A percentile compares a stretch with the other conserved stretches of the same genome.
Conservation (phyloP, 371 early-diverging fungal genomes). For the Smittium mucronatum region DNA sequence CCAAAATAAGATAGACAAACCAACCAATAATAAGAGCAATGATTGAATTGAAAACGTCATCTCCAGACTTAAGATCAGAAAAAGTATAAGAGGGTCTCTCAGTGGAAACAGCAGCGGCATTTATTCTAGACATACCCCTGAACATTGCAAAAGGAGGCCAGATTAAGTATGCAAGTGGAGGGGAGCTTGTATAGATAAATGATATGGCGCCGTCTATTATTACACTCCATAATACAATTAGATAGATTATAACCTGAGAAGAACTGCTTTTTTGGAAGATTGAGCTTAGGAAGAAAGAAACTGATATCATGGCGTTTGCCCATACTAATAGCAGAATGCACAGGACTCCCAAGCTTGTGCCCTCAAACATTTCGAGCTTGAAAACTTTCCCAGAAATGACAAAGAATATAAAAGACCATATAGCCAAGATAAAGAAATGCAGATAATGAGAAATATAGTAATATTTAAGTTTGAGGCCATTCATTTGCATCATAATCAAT, state of each 20-base stretch:
- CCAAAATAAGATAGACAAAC: conserved; percentile 35
- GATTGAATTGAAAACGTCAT: conserved; percentile 39
- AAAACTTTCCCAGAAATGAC: conserved; percentile 38
- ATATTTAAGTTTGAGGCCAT: conserved; percentile 43
- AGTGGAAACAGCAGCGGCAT: conserved; percentile 28
- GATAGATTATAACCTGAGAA: conserved; percentile 42
- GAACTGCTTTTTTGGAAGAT: conserved; percentile 43
- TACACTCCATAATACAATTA: conserved; percentile 45
- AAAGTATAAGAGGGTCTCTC: conserved; percentile 29
- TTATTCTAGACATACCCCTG: conserved; percentile 38
- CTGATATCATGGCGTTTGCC: conserved; percentile 46
- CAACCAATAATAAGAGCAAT: conserved; percentile 38
- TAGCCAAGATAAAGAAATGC: conserved; percentile 47
- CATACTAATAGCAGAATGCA: conserved; percentile 49
- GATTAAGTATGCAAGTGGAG: conserved; percentile 38
- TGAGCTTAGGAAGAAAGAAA: conserved; percentile 47
- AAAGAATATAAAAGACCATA: conserved; percentile 42
- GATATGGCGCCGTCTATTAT: conserved; percentile 40
- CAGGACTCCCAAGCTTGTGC: conserved; percentile 38
- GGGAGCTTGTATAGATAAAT: conserved; percentile 25
- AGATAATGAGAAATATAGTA: conserved; percentile 53
- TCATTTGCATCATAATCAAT: conserved; percentile 61
- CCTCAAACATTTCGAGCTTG: conserved; percentile 46
- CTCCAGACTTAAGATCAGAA: conserved; percentile 27
- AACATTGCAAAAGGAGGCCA: conserved; percentile 71